phyloP scores from a whole-genome alignment of 1,284 basidiomycete genomes.

The Austroboletus rostrupii region DNA sequence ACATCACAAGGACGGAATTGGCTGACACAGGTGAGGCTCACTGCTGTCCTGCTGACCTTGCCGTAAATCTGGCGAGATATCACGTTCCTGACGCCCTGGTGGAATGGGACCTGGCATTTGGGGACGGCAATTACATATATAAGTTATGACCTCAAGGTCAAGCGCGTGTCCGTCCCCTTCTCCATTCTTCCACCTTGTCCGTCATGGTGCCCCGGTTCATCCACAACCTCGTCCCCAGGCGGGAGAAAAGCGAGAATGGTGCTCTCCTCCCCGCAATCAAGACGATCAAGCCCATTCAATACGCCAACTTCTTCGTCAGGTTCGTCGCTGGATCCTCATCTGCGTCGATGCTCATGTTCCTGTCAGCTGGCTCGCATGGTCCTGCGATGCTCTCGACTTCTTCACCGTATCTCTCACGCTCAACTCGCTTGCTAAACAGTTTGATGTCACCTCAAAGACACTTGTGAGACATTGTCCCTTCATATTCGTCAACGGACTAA shows the following conservation, averaged over 20 bases:
- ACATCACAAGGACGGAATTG: conserved; percentile 1
- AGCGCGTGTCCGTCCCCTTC: background rate
- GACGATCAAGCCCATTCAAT: conserved; percentile 43
- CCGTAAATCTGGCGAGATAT: conserved; percentile 13
- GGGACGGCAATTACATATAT: conserved; percentile 10
- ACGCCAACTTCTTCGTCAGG: conserved; percentile 61
- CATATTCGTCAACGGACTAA: background rate
- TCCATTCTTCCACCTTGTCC: background rate
- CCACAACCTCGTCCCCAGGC: conserved; percentile 45
- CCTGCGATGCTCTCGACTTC: conserved; percentile 79
- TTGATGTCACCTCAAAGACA: conserved; percentile 40
- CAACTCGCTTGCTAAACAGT: conserved; percentile 50
- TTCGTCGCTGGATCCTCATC: conserved; percentile 25
- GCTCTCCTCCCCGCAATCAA: conserved; percentile 39
- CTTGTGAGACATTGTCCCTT: conserved; percentile 45
- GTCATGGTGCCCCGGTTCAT: conserved; percentile 26
- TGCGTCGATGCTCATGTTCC: background rate
- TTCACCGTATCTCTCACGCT: conserved; percentile 81
- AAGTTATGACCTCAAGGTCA: background rate
- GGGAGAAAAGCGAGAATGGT: conserved; percentile 34
- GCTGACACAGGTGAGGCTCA: background rate
- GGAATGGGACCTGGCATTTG: too few relatives aligned
- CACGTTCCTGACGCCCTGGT: conserved; percentile 11
- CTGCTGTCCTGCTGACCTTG: background rate
- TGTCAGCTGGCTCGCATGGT: conserved; percentile 72